phyloP scores from a whole-genome alignment of 2,329 filamentous ascomycete genomes.

The Graphiopsis chlorocephala region DNA sequence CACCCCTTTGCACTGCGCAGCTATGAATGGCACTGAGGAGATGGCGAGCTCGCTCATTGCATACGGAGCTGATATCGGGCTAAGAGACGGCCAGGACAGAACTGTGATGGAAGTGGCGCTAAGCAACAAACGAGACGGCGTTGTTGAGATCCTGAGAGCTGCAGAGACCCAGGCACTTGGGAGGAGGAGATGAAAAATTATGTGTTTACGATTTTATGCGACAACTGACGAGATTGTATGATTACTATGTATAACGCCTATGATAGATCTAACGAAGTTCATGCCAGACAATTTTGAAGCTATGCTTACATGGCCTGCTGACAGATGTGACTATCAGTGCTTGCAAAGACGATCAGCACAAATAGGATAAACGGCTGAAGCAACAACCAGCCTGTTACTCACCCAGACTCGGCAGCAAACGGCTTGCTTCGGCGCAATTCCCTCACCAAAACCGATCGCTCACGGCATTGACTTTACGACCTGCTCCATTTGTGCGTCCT shows the following conservation, averaged over 20 bases:
- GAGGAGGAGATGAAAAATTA: background rate
- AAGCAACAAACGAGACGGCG: conserved; percentile 18
- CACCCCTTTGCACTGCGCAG: conserved; percentile 32
- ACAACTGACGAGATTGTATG: background rate
- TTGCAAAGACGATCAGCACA: background rate
- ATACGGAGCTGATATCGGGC: conserved; percentile 27
- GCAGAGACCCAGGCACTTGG: background rate
- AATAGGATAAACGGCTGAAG: background rate
- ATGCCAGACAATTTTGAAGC: background rate
- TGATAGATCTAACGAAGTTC: background rate
- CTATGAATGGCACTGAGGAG: conserved; percentile 18
- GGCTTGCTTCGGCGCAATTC: background rate
- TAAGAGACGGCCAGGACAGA: conserved; percentile 27
- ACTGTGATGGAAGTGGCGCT: conserved; percentile 29
- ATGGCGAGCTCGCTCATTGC: conserved; percentile 27
- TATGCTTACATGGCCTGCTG: background rate
- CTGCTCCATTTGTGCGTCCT: background rate
- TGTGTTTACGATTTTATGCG: background rate
- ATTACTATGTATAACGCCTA: background rate
- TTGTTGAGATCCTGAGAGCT: conserved; percentile 20
- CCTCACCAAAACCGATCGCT: background rate
- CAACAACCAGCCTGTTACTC: no score
- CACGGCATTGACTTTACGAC: background rate
- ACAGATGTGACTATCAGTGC: background rate
- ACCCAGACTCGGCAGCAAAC: background rate